Conservation (phyloP, 2,329 filamentous ascomycete species). For the Ophiostoma ulmi region DNA sequence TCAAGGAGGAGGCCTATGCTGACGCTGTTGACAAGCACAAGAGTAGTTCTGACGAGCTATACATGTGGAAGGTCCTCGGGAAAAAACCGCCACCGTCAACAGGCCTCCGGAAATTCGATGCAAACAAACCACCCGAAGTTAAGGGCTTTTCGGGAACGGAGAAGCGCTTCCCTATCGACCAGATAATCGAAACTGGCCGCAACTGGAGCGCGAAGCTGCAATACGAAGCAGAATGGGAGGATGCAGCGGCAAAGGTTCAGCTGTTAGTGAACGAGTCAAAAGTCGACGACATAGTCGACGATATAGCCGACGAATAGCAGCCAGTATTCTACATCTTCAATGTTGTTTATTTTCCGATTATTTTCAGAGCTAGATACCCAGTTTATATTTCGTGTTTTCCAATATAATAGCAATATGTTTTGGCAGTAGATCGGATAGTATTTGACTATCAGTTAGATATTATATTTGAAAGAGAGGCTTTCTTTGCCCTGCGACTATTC, state of each 20-base stretch:
- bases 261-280: background rate
- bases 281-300: slow-evolving; percentile 7
- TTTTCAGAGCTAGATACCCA: background rate
- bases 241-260: background rate
- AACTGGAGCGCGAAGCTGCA: slow-evolving; percentile 39
- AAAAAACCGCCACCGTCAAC: slow-evolving; percentile 33
- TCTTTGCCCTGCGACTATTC: background rate
- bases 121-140: slow-evolving; percentile 20
- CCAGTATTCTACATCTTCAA: background rate
- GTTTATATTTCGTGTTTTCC: background rate
- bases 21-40: slow-evolving; percentile 40
- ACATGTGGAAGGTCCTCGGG: slow-evolving; percentile 45
- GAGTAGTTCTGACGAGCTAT: slow-evolving; percentile 40
- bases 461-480: too few relatives aligned
- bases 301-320: background rate
- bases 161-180: slow-evolving; percentile 33
- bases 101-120: slow-evolving; percentile 20
- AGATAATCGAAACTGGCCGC: slow-evolving; percentile 36
- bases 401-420: background rate
- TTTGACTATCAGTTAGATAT: too few relatives aligned
- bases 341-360: background rate
- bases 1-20: slow-evolving; percentile 42
- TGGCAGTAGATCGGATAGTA: too few relatives aligned
- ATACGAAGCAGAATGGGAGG: slow-evolving; percentile 44
- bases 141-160: slow-evolving; percentile 17